Conservation (phyloP, 2,329 filamentous ascomycete genomes). For the Colletotrichum spinosum region DNA sequence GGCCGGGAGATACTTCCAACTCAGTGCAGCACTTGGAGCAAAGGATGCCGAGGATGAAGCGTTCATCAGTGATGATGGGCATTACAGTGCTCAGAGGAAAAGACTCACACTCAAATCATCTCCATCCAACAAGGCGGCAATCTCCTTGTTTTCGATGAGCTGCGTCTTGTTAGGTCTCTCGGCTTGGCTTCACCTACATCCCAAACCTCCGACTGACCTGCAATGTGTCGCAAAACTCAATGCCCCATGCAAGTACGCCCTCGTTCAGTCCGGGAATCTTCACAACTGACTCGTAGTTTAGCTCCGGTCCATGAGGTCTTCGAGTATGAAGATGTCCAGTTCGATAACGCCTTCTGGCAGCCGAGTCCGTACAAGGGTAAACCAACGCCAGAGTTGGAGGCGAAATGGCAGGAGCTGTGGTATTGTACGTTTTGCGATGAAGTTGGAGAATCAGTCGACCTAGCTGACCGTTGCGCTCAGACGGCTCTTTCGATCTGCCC, state of each 20-base stretch:
- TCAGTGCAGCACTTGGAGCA: background rate
- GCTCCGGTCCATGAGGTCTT: slow-evolving; percentile 18
- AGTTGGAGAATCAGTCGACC: background rate
- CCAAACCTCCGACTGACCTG: slow-evolving; percentile 9
- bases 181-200: slow-evolving; percentile 7
- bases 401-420: slow-evolving; percentile 25
- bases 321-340: slow-evolving; percentile 25
- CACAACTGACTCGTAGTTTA: background rate
- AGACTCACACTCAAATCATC: background rate
- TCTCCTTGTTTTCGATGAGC: background rate
- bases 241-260: slow-evolving; percentile 3
- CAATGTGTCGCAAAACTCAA: slow-evolving; percentile 12
- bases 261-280: background rate
- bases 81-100: background rate
- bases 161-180: slow-evolving; percentile 9
- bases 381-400: slow-evolving; percentile 22
- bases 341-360: slow-evolving; percentile 27
- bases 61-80: background rate
- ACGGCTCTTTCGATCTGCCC: slow-evolving; percentile 23
- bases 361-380: slow-evolving; percentile 28
- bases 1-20: background rate
- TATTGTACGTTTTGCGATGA: slow-evolving; percentile 7
- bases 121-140: background rate
- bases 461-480: background rate
- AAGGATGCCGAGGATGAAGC: background rate